These are phyloP conservation scores for Nicotiana knightiana DNA, from an alignment of 257 asterid species.

Conservation along the genomic window DNA sequence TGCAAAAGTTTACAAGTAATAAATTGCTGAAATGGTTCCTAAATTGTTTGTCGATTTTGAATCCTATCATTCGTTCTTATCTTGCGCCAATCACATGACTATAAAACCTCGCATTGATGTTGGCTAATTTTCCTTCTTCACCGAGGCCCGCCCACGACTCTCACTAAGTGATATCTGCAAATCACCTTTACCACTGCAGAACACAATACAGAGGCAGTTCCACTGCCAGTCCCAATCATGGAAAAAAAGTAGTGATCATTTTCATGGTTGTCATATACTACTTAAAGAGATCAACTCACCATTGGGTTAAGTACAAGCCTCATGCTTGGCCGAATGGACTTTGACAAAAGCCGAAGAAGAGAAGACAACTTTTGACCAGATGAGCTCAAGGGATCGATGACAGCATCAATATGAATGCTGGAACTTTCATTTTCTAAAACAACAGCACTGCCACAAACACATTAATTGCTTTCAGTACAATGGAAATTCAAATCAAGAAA, in stretches of 20 bases:
- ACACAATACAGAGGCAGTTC: background rate
- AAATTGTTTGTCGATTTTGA: background rate
- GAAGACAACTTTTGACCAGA: constrained; percentile 94
- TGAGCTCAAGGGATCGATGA: constrained; percentile 93
- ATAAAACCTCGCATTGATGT: background rate
- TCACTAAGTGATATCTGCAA: background rate
- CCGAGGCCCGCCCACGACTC: background rate
- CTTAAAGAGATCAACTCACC: constrained; percentile 38
- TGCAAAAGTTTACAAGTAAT: background rate
- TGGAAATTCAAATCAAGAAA: background rate
- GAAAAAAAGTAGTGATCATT: background rate
- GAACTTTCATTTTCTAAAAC: constrained; percentile 60
- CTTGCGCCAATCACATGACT: background rate
- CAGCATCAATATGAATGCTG: constrained; percentile 94
- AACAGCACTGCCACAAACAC: constrained; percentile 72
- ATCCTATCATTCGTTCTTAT: background rate
- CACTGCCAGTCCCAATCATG: background rate
- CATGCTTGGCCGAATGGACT: constrained; percentile 83
- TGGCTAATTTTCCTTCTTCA: background rate
- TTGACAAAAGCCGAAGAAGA: constrained; percentile 75
- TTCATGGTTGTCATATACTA: background rate
- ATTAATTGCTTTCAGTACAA: constrained; percentile 16
- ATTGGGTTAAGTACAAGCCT: constrained; percentile 93
- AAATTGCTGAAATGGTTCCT: background rate
- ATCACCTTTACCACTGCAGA: background rate